Conservation (phyloP, 164 flowering plant species). For the Macadamia tetraphylla region DNA sequence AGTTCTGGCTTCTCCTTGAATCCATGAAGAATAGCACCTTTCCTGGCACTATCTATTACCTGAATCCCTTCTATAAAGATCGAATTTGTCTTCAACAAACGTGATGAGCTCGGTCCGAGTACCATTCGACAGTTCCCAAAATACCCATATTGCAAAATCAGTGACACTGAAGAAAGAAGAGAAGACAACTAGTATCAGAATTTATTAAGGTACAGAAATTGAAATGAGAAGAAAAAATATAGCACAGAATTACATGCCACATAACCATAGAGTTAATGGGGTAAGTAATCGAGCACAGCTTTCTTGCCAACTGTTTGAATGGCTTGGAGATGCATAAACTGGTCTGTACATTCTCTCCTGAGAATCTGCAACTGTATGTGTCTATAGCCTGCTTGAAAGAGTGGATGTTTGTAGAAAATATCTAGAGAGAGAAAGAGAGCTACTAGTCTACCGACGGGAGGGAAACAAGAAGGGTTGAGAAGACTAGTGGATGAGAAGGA, state of each 20-base stretch:
- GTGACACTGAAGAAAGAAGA: slow-evolving; percentile 37
- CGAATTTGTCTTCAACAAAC: slow-evolving; percentile 45
- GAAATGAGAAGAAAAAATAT: not conserved
- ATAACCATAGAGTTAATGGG: slow-evolving; percentile 48
- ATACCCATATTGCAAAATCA: slow-evolving; percentile 39
- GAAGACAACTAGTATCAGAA: slow-evolving; percentile 1
- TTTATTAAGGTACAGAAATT: not conserved
- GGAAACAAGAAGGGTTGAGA: too few relatives aligned
- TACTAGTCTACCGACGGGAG: too few relatives aligned
- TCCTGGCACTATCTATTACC: slow-evolving; percentile 32
- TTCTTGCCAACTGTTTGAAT: slow-evolving; percentile 18
- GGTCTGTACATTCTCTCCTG: slow-evolving; percentile 23
- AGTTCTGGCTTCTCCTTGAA: slow-evolving; percentile 48
- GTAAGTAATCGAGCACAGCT: slow-evolving; percentile 27
- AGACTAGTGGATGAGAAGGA: too few relatives aligned
- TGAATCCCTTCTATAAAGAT: slow-evolving; percentile 47
- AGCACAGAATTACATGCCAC: slow-evolving; percentile 55
- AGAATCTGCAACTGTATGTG: not conserved
- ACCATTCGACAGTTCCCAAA: slow-evolving; percentile 39
- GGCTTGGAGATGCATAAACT: slow-evolving; percentile 2
- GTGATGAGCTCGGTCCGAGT: slow-evolving; percentile 61
- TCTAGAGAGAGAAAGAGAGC: too few relatives aligned
- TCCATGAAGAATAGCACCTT: slow-evolving; percentile 42
- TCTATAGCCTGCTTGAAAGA: not conserved
- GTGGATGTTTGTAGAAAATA: not conserved